Percentiles rank a stretch among this genome's conserved stretches.
Conservation (phyloP, 768 basidiomycete species). For the Auricularia cornea region DNA sequence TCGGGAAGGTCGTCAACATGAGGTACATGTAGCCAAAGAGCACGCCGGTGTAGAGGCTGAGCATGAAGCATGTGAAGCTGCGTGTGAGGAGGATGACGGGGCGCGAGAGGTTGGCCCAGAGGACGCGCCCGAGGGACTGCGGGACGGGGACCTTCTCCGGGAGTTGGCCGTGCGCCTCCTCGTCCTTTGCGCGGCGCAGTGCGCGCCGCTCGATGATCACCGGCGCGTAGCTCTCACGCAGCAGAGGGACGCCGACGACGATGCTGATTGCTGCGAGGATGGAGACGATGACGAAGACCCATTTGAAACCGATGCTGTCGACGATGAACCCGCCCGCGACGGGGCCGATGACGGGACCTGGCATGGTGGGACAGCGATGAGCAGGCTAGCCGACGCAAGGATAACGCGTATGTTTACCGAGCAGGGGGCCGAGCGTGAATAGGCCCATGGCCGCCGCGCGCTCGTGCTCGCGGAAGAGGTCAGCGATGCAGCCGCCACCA, state of each 20-base stretch:
- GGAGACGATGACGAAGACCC: constrained; percentile 47
- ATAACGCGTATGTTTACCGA: constrained; percentile 28
- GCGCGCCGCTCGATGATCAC: constrained; percentile 48
- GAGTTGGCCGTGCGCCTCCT: constrained; percentile 16
- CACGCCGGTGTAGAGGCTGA: constrained; percentile 63
- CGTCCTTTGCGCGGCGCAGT: constrained; percentile 10
- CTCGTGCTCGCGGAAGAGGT: constrained; percentile 55
- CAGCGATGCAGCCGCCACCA: constrained; percentile 58
- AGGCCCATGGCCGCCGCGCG: constrained; percentile 64
- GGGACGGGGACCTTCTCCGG: constrained; percentile 15
- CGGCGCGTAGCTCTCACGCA: constrained; percentile 73
- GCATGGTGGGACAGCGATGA: not conserved
- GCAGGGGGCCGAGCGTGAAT: constrained; percentile 54
- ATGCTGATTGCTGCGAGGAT: constrained; percentile 28
- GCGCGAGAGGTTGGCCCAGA: constrained; percentile 56
- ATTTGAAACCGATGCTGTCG: constrained; percentile 50
- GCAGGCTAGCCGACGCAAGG: not conserved
- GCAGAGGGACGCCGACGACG: constrained; percentile 45
- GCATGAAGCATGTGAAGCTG: constrained; percentile 61
- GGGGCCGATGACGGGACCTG: constrained; percentile 44
- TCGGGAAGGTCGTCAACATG: constrained; percentile 61
- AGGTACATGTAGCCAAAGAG: constrained; percentile 54
- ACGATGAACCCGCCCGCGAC: constrained; percentile 60
- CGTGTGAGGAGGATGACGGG: constrained; percentile 49
- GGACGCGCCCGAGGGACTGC: constrained; percentile 21